These are phyloP conservation scores for Postia placenta DNA, from an alignment of 768 basidiomycete genomes.

Conservation along the genomic window DNA sequence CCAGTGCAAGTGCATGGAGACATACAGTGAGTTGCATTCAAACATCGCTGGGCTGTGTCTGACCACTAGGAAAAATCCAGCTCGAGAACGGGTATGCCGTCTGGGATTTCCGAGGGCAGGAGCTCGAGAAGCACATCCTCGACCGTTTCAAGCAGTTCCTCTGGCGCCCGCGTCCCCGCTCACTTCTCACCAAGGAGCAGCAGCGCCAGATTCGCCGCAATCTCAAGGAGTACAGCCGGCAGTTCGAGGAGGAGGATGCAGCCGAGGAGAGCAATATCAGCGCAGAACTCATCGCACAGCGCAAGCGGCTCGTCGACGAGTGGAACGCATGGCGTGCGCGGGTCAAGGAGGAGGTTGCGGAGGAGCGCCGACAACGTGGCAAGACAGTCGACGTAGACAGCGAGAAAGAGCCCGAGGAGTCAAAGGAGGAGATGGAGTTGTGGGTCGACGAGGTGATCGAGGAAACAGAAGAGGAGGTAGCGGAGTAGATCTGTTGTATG, in stretches of 20 bases:
- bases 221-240: slow-evolving; percentile 83
- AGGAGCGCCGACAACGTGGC: slow-evolving; percentile 39
- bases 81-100: slow-evolving; percentile 94
- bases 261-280: slow-evolving; percentile 92
- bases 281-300: slow-evolving; percentile 85
- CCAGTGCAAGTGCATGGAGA: slow-evolving; percentile 92
- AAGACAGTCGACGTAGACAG: slow-evolving; percentile 28
- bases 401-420: slow-evolving; percentile 37
- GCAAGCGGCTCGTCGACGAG: slow-evolving; percentile 91
- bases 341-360: slow-evolving; percentile 60
- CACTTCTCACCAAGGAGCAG: slow-evolving; percentile 80
- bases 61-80: slow-evolving; percentile 33
- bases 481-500: slow-evolving; percentile 30
- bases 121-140: slow-evolving; percentile 79
- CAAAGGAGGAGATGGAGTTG: slow-evolving; percentile 87
- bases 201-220: slow-evolving; percentile 84
- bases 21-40: slow-evolving; percentile 59
- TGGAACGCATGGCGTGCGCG: slow-evolving; percentile 96
- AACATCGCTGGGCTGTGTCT: neutral
- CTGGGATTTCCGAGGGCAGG: slow-evolving; percentile 98
- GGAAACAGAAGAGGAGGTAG: slow-evolving; percentile 78
- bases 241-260: slow-evolving; percentile 96
- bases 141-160: slow-evolving; percentile 99
- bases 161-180: slow-evolving; percentile 94
- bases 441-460: slow-evolving; percentile 93